Percentiles rank a stretch among this genome's conserved stretches.
phyloP scores from a whole-genome alignment of 1,139 yeast species.

The Geotrichum siamense region DNA sequence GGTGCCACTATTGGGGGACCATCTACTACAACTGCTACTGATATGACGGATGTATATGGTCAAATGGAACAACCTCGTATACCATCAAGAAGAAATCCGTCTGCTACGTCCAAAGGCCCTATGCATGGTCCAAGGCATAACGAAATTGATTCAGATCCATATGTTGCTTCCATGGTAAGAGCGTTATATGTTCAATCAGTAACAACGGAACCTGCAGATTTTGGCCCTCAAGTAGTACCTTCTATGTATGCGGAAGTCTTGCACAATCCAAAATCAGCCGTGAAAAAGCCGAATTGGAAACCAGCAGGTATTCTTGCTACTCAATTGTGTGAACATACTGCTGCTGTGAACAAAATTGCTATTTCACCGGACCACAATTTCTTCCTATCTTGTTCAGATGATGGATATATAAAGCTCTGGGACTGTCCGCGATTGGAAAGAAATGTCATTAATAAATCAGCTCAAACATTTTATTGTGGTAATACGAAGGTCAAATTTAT shows the following conservation, averaged over 20 bases:
- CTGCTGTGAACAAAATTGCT: constrained; percentile 48
- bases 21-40: constrained; percentile 24
- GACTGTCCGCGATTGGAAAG: constrained; percentile 59
- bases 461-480: constrained; percentile 31
- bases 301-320: constrained; percentile 50
- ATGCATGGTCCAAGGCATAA: neutral
- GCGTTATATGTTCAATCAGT: constrained; percentile 50
- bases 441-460: constrained; percentile 56
- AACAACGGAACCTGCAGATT: constrained; percentile 58
- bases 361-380: constrained; percentile 54
- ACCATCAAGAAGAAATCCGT: neutral
- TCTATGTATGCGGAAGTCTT: constrained; percentile 14
- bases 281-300: constrained; percentile 22
- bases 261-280: constrained; percentile 16
- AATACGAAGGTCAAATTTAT: constrained; percentile 29
- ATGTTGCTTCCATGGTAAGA: constrained; percentile 50
- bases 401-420: constrained; percentile 73
- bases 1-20: constrained; percentile 17
- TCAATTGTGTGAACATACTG: constrained; percentile 49
- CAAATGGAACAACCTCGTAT: constrained; percentile 22
- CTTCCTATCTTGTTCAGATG: constrained; percentile 71
- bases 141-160: constrained; percentile 52
- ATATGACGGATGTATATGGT: constrained; percentile 27
- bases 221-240: constrained; percentile 42
- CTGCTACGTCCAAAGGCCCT: neutral